Percentiles rank a stretch among this genome's conserved stretches.
These are phyloP conservation scores for Penicillium sclerotiorum DNA, from an alignment of 2,329 filamentous ascomycete genomes.

Conservation along the genomic window DNA sequence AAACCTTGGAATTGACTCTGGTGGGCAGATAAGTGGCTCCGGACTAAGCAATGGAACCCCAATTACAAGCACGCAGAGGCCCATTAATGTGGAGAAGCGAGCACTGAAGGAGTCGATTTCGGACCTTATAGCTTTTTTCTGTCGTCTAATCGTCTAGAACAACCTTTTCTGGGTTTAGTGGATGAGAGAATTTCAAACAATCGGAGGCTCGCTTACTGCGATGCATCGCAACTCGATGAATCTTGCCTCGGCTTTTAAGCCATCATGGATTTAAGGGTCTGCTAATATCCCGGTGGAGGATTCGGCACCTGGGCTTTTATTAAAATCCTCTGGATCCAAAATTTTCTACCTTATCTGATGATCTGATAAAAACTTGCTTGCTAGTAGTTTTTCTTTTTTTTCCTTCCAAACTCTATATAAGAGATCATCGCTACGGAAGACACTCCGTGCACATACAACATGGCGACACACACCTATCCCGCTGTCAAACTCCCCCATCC, in stretches of 20 bases:
- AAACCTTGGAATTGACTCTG: not conserved
- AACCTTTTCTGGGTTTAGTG: slow-evolving; percentile 1
- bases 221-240: too few species aligned
- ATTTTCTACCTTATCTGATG: too few species aligned
- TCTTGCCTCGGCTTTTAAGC: slow-evolving; percentile 1
- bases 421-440: too few species aligned
- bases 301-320: too few species aligned
- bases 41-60: slow-evolving; percentile 1
- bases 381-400: not conserved
- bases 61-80: not conserved
- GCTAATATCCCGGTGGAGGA: not conserved
- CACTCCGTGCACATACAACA: not conserved
- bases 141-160: not conserved
- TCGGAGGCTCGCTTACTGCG: not conserved
- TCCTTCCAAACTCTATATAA: not conserved
- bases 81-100: slow-evolving; percentile 2
- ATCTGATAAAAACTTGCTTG: not conserved
- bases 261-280: not conserved
- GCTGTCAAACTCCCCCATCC: slow-evolving; percentile 52
- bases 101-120: not conserved
- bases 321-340: too few species aligned
- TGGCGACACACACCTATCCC: slow-evolving; percentile 28
- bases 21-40: slow-evolving; percentile 1
- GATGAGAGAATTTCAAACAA: not conserved
- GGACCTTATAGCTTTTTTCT: not conserved